Evolutionary conservation across 202 grass and related monocot species (phyloP), one percentile per base, ranked within the genome.

Genomic region (Schoenoplectus triqueter): DNA sequence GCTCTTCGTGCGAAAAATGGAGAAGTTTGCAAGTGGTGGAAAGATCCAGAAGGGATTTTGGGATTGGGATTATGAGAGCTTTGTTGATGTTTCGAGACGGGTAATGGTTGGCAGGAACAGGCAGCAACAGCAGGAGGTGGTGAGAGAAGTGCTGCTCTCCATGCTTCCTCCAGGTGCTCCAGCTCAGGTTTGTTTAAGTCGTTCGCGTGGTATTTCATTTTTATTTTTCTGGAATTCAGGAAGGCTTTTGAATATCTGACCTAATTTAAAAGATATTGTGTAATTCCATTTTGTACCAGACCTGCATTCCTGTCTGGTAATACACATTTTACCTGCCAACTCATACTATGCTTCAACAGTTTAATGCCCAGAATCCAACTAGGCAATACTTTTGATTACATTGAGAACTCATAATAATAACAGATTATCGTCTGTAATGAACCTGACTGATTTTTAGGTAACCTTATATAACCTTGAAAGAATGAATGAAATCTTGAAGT

Each of bases 61-160:
- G 95, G 95, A 93, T 0, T 93, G 91, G 92, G 88, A 98, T 89
- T 95, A 98, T 76, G 92, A 93, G 60, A 89, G 88, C 80, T 98
- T 95, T 84, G 95, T 98, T 81, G 95, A 98, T 86, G 91, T 98
- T n/a, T 98, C 89, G 50, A 92, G 85, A 50, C 87, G 92, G 7
- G 91, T 95, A 5, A 98, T 98, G 95, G 59, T 87, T 59, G 91
- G 95, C 4, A 86, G 92, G 19, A 89, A 90, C 46, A 90, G 91
- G 2, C 82, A 81, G 69, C 88, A 93, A 88, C 95, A 98, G 88
- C 95, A 95, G 89, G 91, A 89, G 69, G 95, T 90, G 14, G 95
- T 95, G 8, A 89, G 92, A 31, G 95, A 91, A 86, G 91, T 98
- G 56, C 85, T 95, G 8, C 85, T 98, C n/a, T 98, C 92, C 56